Percentiles rank a stretch among this genome's conserved stretches.
Evolutionary conservation across 768 basidiomycete species (phyloP).

Genomic region (Saitozyma sp.): DNA sequence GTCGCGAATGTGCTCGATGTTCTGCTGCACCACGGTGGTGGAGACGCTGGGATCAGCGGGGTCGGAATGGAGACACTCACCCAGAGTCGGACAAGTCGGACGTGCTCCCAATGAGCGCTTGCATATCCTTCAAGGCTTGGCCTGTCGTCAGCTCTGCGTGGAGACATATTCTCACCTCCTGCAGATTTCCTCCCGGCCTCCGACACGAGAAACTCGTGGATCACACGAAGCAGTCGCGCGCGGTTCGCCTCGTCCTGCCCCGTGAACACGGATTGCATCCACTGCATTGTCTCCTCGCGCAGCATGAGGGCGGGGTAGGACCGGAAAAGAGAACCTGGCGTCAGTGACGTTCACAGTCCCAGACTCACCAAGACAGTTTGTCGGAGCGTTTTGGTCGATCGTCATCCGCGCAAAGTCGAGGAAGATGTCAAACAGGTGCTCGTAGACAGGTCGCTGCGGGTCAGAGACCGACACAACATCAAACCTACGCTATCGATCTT

Average conservation of each 20-base stretch:
- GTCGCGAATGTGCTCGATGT: slow-evolving; percentile 74
- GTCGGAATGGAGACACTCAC: slow-evolving; percentile 56
- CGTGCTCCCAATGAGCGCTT: slow-evolving; percentile 90
- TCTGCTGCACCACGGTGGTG: slow-evolving; percentile 91
- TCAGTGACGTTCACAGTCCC: slow-evolving; percentile 5
- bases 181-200: slow-evolving; percentile 73
- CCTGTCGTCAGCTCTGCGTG: slow-evolving; percentile 1
- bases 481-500: slow-evolving; percentile 57
- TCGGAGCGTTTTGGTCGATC: slow-evolving; percentile 59
- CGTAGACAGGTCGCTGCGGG: slow-evolving; percentile 64
- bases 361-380: slow-evolving; percentile 74
- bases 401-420: slow-evolving; percentile 72
- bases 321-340: slow-evolving; percentile 81
- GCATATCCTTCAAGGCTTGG: slow-evolving; percentile 67
- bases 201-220: slow-evolving; percentile 86
- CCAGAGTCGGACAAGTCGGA: slow-evolving; percentile 96
- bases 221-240: slow-evolving; percentile 74
- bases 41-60: slow-evolving; percentile 65
- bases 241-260: slow-evolving; percentile 71
- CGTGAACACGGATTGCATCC: slow-evolving; percentile 87
- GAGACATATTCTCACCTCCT: slow-evolving; percentile 6
- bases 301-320: slow-evolving; percentile 91
- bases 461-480: not conserved
- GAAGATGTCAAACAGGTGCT: slow-evolving; percentile 75
- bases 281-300: slow-evolving; percentile 67